Evolutionary conservation across 805 yeast genomes (phyloP), one percentile per base, ranked within the genome.

Genomic region (Brettanomyces sp.): DNA sequence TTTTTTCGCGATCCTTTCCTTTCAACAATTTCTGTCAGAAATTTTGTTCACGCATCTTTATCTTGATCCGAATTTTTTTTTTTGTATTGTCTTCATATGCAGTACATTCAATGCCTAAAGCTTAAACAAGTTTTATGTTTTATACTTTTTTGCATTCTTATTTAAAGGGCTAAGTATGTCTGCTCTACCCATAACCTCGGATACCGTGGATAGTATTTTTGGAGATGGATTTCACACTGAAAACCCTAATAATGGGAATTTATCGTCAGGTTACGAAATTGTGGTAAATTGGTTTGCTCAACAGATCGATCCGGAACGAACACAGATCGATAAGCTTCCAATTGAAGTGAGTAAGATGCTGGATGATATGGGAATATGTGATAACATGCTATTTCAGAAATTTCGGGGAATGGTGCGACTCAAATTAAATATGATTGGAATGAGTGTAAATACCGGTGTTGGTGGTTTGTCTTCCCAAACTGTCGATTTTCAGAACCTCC

Each of bases 231-330:
- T 45, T 12, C 22, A 36, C 3, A 21, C 7, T 38, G 25, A 38
- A 22, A 24, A 18, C 7, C 13, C 25, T 3, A 24, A 38, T 25
- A 43, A 35, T 28, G 56, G 56, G 4, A 59, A 57, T 40, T 58
- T 59, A 5, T 49, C 56, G 18, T 55, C 62, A 1, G 54, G 58
- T 39, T 43, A 41, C 9, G 50, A 52, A 0, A 39, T 50, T 30
- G 42, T 58, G 3, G 23, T 60, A 13, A 62, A 61, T 36, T 61
- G 65, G 65, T 18, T 49, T 9, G 25, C 40, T 11, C 21, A 36
- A 18, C 49, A 49, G 34, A 39, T 49, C 1, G 25, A 39, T n/a
- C 30, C 46, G 4, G 23, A 43, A 45, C 14, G 21, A 42, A 24
- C n/a, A 13, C 34, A 39, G 14, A 30, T 39, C 13, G 36, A 14